Base-by-base conservation (phyloP, 2,329 filamentous ascomycete genomes). In the Cladosporium sp. region DNA sequence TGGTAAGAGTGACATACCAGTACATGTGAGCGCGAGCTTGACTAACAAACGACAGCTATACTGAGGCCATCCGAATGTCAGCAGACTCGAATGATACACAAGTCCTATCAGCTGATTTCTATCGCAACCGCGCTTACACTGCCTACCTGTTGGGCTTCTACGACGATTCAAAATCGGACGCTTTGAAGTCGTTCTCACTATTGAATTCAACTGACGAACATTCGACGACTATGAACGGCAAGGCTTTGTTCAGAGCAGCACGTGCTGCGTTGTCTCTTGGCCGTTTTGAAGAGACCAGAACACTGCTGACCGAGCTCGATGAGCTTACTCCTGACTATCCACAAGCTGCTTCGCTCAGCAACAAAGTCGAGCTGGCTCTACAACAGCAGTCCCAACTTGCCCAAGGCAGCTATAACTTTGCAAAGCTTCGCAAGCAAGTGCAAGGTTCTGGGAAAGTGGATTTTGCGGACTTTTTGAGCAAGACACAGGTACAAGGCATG, bases 391-490 rank as follows among this genome's bases (percentile, higher is more conserved):
- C n/a, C n/a, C n/a, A n/a, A n/a, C n/a, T n/a, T n/a, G n/a, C n/a
- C n/a, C n/a, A n/a, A n/a, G n/a, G n/a, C n/a, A n/a, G 19, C 1
- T 70, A 65, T 59, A 60, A 69, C 57, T 67, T 70, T 25, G 45
- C 55, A 2, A 36, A 15, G 9, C 62, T 69, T 45, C 58, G 58
- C 20, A 37, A 60, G 6, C n/a, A 19, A 2, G 58, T 51, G 19
- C 38, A 30, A 3, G 54, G 28, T 15, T 55, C 37, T 7, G 37
- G 42, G 3, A 39, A 39, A 5, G 51, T 68, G 3, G 69, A 70
- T 25, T 51, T 57, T 15, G 67, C 64, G n/a, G 60, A 50, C 37
- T 69, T 61, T 58, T 60, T 52, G 3, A 42, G 19, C 3, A 57
- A 40, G 20, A 55, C 49, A 0, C 22, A 54, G 42, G 34, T 59